Evolutionary conservation across 78 protist species (phyloP).

Genomic region (Dictyostelium brefeldianum): DNA sequence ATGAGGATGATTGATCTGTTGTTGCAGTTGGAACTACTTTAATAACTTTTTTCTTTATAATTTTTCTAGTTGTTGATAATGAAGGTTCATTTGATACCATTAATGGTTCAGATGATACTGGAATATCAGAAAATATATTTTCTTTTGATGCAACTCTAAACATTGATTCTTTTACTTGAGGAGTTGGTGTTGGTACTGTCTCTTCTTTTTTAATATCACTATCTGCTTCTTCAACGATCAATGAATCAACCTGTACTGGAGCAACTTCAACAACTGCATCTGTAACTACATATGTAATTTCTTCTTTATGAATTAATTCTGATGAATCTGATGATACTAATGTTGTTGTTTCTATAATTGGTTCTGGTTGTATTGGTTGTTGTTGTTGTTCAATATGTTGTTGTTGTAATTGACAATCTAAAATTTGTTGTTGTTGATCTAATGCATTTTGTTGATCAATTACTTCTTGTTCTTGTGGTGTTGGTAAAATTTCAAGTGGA

Average conservation of each 20-base stretch:
- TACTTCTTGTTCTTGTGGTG: background rate
- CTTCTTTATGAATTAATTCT: background rate
- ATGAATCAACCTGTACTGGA: background rate
- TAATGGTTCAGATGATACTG: constrained; percentile 43
- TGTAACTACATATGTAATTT: background rate
- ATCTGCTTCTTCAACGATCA: background rate
- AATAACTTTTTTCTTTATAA: constrained; percentile 27
- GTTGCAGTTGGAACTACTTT: background rate
- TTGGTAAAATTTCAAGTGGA: constrained; percentile 36
- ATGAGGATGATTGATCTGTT: background rate
- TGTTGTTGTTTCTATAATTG: background rate
- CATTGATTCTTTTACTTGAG: background rate
- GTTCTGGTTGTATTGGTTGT: background rate
- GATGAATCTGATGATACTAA: background rate
- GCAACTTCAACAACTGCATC: background rate
- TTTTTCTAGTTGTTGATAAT: background rate
- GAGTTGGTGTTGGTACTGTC: background rate
- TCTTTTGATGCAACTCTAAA: constrained; percentile 29
- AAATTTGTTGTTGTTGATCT: background rate
- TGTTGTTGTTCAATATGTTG: constrained; percentile 3
- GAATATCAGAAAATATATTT: constrained; percentile 60
- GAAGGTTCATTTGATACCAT: constrained; percentile 1
- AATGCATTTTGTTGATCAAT: constrained; percentile 9
- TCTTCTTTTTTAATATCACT: background rate
- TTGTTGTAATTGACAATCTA: background rate